Evolutionary conservation across 768 basidiomycete species (phyloP).

Genomic region (Crepidotus variabilis): DNA sequence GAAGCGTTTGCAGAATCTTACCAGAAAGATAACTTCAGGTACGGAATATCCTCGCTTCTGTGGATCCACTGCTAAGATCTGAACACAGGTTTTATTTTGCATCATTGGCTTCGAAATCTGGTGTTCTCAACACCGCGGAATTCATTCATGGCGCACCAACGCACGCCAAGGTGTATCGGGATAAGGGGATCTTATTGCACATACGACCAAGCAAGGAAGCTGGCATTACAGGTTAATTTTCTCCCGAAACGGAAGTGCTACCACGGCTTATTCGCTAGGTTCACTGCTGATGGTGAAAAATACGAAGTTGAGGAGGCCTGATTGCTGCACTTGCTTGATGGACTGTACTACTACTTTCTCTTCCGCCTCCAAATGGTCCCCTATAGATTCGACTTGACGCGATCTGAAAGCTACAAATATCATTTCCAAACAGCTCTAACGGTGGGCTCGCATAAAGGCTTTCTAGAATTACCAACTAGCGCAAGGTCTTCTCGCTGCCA

Average conservation of each 20-base stretch:
- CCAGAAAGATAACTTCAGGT: conserved; percentile 6
- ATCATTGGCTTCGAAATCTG: conserved; percentile 19
- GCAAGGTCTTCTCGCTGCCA: no score
- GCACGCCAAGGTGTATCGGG: conserved; percentile 23
- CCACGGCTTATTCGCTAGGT: background rate
- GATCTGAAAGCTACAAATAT: no score
- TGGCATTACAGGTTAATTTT: conserved; percentile 20
- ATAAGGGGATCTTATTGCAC: conserved; percentile 19
- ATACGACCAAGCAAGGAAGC: conserved; percentile 12
- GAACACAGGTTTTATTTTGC: conserved; percentile 25
- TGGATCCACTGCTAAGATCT: background rate
- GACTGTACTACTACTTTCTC: conserved; percentile 15
- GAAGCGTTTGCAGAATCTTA: conserved; percentile 12
- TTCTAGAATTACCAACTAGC: no score
- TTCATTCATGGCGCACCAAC: conserved; percentile 21
- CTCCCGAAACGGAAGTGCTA: background rate
- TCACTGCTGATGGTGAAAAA: background rate
- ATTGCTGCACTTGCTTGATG: conserved; percentile 12
- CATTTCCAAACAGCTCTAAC: no score
- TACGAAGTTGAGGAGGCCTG: background rate
- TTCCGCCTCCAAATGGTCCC: background rate
- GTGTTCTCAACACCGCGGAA: conserved; percentile 9
- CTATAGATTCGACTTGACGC: no score
- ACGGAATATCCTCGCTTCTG: conserved; percentile 10
- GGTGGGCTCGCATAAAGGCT: no score